Evolutionary conservation across 306 rosid species (phyloP), one percentile per base, ranked within the genome.

Genomic region (Fagus crenata): DNA sequence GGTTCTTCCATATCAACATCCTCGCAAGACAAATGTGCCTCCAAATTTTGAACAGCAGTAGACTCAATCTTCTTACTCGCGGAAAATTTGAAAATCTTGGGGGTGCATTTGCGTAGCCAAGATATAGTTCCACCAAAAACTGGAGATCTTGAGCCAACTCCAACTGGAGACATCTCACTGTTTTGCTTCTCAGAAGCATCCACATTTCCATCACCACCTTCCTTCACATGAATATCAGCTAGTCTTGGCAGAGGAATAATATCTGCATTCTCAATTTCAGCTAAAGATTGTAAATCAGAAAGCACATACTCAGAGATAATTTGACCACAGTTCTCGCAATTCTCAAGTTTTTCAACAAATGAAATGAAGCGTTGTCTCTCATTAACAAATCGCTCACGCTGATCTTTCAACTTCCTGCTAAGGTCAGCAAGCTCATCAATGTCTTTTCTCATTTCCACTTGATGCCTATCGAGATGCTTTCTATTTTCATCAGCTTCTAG

Each of bases 91-190:
- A 95, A 89, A 65, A 95, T 88, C 90, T 89, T 94, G 18, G 98
- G 78, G 56, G 97, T 92, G 86, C 98, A 92, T 81, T 92, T 92
- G 18, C 93, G 97, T 42, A 95, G 75, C 97, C 97, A 95, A 75
- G 96, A 92, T 63, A 94, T 74, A 22, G 93, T 90, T 49, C 92
- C 94, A 68, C 86, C 96, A 85, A 93, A 86, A 67, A 77, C 80
- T 6, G 89, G 93, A 73, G 95, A 86, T 78, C 71, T 88, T 33
- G 75, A 69, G 76, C 79, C 92, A 59, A 58, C 73, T 32, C 37
- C 75, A 74, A 36, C 76, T 22, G 87, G 89, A 51, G 91, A 84
- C 36, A 31, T 70, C 76, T 80, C 92, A 77, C 63, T 78, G 71
- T 79, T 85, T 79, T 81, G 87, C 84, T 77, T 75, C 53, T 85